phyloP scores from a whole-genome alignment of 2,329 filamentous ascomycete genomes.

The Cordyceps cicadae region DNA sequence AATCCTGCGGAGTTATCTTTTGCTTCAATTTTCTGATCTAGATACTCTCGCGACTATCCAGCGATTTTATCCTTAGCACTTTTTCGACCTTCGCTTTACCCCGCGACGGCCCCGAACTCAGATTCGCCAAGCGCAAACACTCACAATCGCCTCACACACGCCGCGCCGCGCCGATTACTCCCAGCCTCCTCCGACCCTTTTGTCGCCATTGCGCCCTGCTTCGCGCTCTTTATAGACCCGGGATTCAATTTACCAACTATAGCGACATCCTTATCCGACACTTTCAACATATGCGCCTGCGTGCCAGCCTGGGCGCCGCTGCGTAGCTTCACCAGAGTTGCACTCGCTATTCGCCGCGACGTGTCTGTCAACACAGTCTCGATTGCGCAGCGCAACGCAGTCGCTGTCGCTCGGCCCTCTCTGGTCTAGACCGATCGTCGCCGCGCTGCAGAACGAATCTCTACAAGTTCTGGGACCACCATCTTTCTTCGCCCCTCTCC shows the following conservation, averaged over 20 bases:
- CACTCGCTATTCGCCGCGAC: constrained; percentile 2
- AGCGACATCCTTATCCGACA: not conserved
- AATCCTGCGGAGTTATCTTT: constrained; percentile 12
- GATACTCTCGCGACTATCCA: constrained; percentile 11
- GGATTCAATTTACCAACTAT: not conserved
- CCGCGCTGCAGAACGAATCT: not conserved
- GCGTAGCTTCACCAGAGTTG: constrained; percentile 1
- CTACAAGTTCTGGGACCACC: not conserved
- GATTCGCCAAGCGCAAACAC: constrained; percentile 1
- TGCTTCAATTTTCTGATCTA: not conserved
- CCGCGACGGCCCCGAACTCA: not conserved
- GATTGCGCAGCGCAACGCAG: constrained; percentile 3
- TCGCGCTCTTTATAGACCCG: not conserved
- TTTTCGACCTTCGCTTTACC: not conserved
- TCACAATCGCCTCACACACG: not conserved
- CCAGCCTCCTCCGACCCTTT: not conserved
- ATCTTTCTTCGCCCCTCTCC: not conserved
- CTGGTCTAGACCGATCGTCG: not conserved
- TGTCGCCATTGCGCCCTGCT: not conserved
- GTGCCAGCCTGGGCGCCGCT: not conserved
- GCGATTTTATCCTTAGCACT: not conserved
- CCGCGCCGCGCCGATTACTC: not conserved
- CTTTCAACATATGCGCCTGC: not conserved
- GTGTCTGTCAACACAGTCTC: not conserved
- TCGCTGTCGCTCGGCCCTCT: constrained; percentile 6